These are phyloP conservation scores for Hanseniaspora mollemarum DNA, from an alignment of 805 yeast genomes.

Conservation along the genomic window DNA sequence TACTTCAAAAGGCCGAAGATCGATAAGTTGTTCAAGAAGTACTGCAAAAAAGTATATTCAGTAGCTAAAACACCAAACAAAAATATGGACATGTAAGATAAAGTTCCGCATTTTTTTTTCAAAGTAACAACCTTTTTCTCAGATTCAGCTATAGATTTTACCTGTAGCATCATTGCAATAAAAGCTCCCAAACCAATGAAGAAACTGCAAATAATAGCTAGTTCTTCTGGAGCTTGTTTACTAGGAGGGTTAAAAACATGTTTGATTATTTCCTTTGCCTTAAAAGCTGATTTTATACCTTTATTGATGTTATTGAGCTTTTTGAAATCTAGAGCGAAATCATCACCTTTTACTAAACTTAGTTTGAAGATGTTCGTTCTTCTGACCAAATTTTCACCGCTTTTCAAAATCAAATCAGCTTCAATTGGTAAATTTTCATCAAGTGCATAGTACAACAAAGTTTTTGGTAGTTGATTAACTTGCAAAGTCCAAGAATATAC, in stretches of 20 bases:
- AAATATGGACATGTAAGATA: constrained; percentile 23
- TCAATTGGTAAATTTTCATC: constrained; percentile 16
- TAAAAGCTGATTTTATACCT: constrained; percentile 12
- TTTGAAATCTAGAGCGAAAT: constrained; percentile 4
- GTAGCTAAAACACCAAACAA: constrained; percentile 24
- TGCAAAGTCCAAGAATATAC: constrained; percentile 14
- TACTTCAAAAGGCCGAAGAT: constrained; percentile 27
- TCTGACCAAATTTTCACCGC: neutral
- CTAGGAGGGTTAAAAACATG: constrained; percentile 52
- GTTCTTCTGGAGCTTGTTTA: constrained; percentile 37
- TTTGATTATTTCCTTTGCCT: constrained; percentile 31
- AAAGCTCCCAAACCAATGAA: constrained; percentile 36
- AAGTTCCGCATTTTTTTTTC: constrained; percentile 24
- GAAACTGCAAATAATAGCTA: constrained; percentile 43
- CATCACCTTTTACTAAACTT: neutral
- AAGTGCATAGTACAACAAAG: constrained; percentile 22
- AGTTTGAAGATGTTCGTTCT: constrained; percentile 11
- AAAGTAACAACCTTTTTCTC: constrained; percentile 24
- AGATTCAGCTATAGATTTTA: constrained; percentile 9
- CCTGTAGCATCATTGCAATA: constrained; percentile 33
- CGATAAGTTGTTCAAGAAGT: constrained; percentile 28
- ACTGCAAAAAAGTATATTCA: constrained; percentile 26
- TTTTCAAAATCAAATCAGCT: constrained; percentile 14
- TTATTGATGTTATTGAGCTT: constrained; percentile 1
- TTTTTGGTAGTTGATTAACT: constrained; percentile 20